Evolutionary conservation across 2,329 filamentous ascomycete species (phyloP).

Genomic region (Thermomyces lanuginosus): DNA sequence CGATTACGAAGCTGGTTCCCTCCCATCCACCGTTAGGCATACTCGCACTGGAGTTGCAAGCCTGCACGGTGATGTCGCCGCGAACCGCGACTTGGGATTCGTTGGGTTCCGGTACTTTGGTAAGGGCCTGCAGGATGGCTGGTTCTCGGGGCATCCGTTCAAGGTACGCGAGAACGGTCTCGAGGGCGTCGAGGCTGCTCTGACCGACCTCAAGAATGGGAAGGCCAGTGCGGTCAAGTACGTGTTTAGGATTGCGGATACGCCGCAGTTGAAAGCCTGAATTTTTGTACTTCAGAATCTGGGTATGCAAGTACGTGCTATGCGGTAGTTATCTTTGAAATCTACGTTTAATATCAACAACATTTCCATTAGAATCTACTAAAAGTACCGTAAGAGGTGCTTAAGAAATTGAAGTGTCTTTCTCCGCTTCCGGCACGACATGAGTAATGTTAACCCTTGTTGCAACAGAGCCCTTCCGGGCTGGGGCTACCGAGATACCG

Average conservation of each 20-base stretch:
- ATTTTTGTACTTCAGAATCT: slow-evolving; percentile 2
- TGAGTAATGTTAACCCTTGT: no score
- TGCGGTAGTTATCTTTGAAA: no score
- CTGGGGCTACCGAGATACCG: no score
- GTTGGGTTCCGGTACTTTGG: slow-evolving; percentile 31
- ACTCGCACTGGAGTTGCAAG: slow-evolving; percentile 21
- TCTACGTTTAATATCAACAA: no score
- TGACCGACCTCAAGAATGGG: slow-evolving; percentile 42
- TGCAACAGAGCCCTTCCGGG: no score
- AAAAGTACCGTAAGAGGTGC: no score
- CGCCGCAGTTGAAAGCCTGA: slow-evolving; percentile 15
- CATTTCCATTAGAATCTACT: no score
- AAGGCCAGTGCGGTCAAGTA: slow-evolving; percentile 50
- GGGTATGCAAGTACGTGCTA: no score
- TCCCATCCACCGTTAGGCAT: slow-evolving; percentile 23
- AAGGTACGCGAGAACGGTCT: slow-evolving; percentile 39
- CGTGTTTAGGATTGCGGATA: slow-evolving; percentile 41
- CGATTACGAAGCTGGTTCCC: slow-evolving; percentile 23
- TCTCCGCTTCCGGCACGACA: no score
- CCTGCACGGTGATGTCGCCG: slow-evolving; percentile 13
- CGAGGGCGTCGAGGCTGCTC: slow-evolving; percentile 35
- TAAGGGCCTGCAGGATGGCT: slow-evolving; percentile 33
- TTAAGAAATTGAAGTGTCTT: no score
- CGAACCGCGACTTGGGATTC: slow-evolving; percentile 29
- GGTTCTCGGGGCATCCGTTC: slow-evolving; percentile 34